Base-by-base conservation (phyloP, 306 rosid genomes). In the Lathyrus tuberosus region DNA sequence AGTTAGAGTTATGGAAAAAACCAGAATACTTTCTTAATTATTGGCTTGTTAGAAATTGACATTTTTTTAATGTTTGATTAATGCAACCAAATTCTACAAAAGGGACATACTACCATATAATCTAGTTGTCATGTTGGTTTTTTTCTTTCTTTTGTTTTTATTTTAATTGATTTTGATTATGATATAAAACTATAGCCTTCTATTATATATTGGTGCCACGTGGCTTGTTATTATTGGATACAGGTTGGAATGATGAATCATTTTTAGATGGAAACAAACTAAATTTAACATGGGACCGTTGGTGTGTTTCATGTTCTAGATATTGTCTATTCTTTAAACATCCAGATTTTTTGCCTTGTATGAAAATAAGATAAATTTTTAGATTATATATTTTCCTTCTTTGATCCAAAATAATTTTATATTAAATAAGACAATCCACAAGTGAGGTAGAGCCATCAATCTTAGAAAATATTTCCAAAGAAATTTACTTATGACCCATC, bases 41-140 rank as follows among this genome's bases (percentile, higher is more conserved):
- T 17, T 68, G 61, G 52, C 3, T 70, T 3, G 6, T 37, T 70
- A 40, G 61, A 70, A 71, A 47, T 44, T 62, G 71, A 77, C 76
- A 44, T 28, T 38, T 2, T 38, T 62, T 18, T 26, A 14, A 63
- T 49, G 61, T 60, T 41, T 60, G 62, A 53, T 40, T 51, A 13
- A 13, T 69, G 42, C 40, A 65, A 74, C 26, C 42, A 41, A 30
- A 37, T 64, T 69, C 71, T 59, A 31, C 60, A 67, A 71, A 68
- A 16, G 47, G 69, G 79, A 76, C 82, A 73, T 10, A 11, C 28
- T 57, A 69, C 80, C 76, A 14, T 71, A 65, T 48, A 40, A 76
- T 69, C 79, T 67, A 73, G 78, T 66, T 76, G 78, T 65, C 76
- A 54, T 53, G 52, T 60, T n/a, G 6, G 51, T 73, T 62, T 58